Conservation (phyloP, 2,329 filamentous ascomycete genomes). For the Parastagonospora nodorum region DNA sequence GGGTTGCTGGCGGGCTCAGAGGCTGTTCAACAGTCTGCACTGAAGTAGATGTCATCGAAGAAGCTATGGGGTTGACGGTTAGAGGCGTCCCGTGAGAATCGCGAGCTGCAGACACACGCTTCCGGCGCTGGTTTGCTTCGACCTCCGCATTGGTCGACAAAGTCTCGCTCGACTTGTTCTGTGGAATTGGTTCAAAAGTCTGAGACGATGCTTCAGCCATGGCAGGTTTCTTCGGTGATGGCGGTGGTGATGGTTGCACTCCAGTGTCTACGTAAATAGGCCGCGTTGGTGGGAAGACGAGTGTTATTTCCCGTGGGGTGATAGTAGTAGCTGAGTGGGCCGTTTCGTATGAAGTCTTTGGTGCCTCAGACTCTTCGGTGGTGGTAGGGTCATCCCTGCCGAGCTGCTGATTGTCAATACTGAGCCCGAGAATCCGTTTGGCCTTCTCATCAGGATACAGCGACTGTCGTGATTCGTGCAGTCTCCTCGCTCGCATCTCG, state of each 20-base stretch:
- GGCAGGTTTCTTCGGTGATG: slow-evolving; percentile 64
- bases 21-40: slow-evolving; percentile 68
- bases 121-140: slow-evolving; percentile 75
- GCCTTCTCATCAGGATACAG: slow-evolving; percentile 52
- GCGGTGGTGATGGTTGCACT: slow-evolving; percentile 81
- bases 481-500: slow-evolving; percentile 46
- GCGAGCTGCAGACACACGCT: slow-evolving; percentile 60
- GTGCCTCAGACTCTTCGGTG: slow-evolving; percentile 29
- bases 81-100: slow-evolving; percentile 14
- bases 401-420: slow-evolving; percentile 29
- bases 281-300: slow-evolving; percentile 42
- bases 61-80: slow-evolving; percentile 18
- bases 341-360: slow-evolving; percentile 28
- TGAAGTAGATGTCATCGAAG: slow-evolving; percentile 66
- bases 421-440: slow-evolving; percentile 52
- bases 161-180: slow-evolving; percentile 29
- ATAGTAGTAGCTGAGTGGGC: slow-evolving; percentile 27
- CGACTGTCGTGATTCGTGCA: slow-evolving; percentile 49
- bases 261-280: slow-evolving; percentile 73
- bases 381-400: slow-evolving; percentile 28
- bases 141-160: slow-evolving; percentile 52
- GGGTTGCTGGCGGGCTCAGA: slow-evolving; percentile 68
- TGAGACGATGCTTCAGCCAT: slow-evolving; percentile 29
- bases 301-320: slow-evolving; percentile 31
- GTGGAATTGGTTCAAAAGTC: slow-evolving; percentile 22